A percentile compares a stretch with the other conserved stretches of the same genome.
phyloP scores from a whole-genome alignment of 495 filamentous ascomycete genomes.

The Aspergillus mulundensis region DNA sequence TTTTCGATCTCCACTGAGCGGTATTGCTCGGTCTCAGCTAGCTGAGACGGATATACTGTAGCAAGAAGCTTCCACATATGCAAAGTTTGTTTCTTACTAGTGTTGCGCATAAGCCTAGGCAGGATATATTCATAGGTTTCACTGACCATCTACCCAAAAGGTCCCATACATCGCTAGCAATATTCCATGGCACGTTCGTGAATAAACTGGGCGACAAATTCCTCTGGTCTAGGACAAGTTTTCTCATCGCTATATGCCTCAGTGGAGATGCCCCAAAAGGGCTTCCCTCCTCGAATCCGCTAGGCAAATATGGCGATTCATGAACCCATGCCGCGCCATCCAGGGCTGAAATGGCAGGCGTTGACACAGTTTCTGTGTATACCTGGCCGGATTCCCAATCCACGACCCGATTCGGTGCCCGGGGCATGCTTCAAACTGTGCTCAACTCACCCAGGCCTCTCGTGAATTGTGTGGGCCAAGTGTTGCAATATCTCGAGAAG shows the following conservation, averaged over 20 bases:
- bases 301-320: slow-evolving; percentile 32
- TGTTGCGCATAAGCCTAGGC: slow-evolving; percentile 3
- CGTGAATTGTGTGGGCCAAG: neutral
- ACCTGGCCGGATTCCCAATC: slow-evolving; percentile 14
- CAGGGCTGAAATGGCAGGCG: neutral
- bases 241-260: slow-evolving; percentile 31
- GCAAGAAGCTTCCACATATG: slow-evolving; percentile 44
- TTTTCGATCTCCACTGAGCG: slow-evolving; percentile 22
- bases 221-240: slow-evolving; percentile 30
- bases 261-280: slow-evolving; percentile 27
- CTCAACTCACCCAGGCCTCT: neutral
- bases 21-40: slow-evolving; percentile 19
- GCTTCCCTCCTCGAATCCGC: slow-evolving; percentile 22
- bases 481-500: neutral
- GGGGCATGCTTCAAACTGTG: neutral
- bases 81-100: slow-evolving; percentile 35
- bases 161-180: slow-evolving; percentile 41
- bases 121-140: neutral
- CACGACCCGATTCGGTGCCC: neutral
- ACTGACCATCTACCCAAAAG: slow-evolving; percentile 29
- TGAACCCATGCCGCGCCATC: slow-evolving; percentile 34
- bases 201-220: slow-evolving; percentile 25
- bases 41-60: slow-evolving; percentile 31
- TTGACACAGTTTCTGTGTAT: slow-evolving; percentile 10
- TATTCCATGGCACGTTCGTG: slow-evolving; percentile 30